Evolutionary conservation across 2,329 filamentous ascomycete species (phyloP), one percentile per base, ranked within the genome.

Genomic region (Clonostachys sp.): DNA sequence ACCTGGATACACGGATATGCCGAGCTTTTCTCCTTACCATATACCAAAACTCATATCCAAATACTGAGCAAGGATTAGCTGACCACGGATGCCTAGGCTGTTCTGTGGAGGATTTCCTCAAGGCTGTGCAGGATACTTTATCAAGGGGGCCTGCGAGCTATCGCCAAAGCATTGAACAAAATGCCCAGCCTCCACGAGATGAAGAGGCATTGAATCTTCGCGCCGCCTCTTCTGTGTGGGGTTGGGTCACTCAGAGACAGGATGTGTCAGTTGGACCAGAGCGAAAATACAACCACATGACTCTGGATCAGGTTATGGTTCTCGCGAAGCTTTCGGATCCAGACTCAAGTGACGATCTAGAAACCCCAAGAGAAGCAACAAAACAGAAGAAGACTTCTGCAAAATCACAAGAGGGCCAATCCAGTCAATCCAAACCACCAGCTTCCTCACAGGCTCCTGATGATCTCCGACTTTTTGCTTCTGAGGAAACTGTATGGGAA

Each of bases 401-500:
- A 30, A 30, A 30, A 10, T 30, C 24, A 30, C 8, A 30, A 10
- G 24, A 30, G 8, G 24, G 24, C 24, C 24, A 30, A 10, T 30
- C 24, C 3, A 30, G 24, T 30, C 24, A 4, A 30, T 4, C 8
- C 8, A 30, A 30, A 30, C 24, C 9, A 33, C 16, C 16, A 12
- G 20, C 10, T 17, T n/a, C 20, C 17, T 17, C 24, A 14, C 41
- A 33, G 12, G 24, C 24, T 13, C 39, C 44, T 5, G 7, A 47
- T 14, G 41, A 47, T 9, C 17, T 62, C 5, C 56, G 64, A 12
- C 61, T 84, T 3, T 73, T 72, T 48, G 73, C 78, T 13, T 74
- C 76, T 0, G 74, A 81, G 51, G 72, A 77, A 43, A 74, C 74
- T 5, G 73, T 81, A 58, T 85, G 81, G 81, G 72, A 77, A 57